Conservation (phyloP, 73 alveolate genomes). For the Paraurostyla sp. region DNA sequence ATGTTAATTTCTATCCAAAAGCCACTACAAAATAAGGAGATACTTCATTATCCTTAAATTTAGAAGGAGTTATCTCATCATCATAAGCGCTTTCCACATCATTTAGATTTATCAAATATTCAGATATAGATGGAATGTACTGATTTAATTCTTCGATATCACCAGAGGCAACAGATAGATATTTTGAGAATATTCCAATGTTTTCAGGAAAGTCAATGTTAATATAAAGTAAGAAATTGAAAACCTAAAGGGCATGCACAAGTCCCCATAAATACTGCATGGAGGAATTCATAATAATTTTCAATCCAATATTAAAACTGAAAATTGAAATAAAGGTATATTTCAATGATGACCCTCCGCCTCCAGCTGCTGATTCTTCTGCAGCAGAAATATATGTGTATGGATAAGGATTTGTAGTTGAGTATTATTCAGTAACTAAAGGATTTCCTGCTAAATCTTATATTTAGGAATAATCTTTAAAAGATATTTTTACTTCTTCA, state of each 20-base stretch:
- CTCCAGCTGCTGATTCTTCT: background rate
- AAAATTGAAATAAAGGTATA: constrained; percentile 1
- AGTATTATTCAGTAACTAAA: background rate
- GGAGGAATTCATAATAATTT: background rate
- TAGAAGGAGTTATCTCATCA: background rate
- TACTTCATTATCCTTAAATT: background rate
- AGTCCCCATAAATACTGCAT: constrained; percentile 62
- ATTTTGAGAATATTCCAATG: background rate
- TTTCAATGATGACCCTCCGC: constrained; percentile 37
- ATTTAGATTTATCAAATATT: background rate
- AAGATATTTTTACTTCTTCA: background rate
- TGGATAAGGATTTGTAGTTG: background rate
- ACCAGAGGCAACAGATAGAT: constrained; percentile 53
- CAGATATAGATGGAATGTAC: constrained; percentile 1
- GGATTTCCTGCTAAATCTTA: background rate
- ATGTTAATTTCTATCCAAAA: background rate
- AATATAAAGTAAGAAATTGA: constrained; percentile 22
- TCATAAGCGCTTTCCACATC: background rate
- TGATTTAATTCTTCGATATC: constrained; percentile 38
- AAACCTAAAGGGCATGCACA: constrained; percentile 60
- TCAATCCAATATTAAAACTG: background rate
- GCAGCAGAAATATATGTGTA: background rate
- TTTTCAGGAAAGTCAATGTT: constrained; percentile 55
- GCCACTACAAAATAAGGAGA: constrained; percentile 18
- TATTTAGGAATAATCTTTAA: background rate